Percentiles rank a stretch among this genome's conserved stretches.
phyloP scores from a whole-genome alignment of 2,329 filamentous ascomycete species.

The Botrytis squamosa region DNA sequence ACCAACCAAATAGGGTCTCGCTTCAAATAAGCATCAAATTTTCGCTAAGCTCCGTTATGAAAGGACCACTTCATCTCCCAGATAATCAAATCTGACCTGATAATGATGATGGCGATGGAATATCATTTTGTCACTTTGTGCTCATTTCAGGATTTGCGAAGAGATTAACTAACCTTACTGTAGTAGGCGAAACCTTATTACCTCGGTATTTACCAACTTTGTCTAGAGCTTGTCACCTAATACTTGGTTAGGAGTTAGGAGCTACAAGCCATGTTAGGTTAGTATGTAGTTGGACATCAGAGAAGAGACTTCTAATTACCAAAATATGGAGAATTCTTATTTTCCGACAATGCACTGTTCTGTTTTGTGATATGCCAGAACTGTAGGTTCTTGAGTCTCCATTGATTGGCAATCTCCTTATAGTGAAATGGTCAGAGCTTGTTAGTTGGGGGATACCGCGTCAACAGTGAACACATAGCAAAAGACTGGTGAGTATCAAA shows the following conservation, averaged over 20 bases:
- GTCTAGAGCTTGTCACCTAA: background rate
- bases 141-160: constrained; percentile 13
- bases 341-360: background rate
- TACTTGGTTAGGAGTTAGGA: background rate
- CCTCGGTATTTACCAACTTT: background rate
- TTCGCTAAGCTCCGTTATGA: constrained; percentile 30
- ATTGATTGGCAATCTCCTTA: constrained; percentile 10
- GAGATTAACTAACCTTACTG: background rate
- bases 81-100: constrained; percentile 17
- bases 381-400: constrained; percentile 7
- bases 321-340: constrained; percentile 10
- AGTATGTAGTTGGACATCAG: background rate
- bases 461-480: background rate
- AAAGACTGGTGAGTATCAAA: background rate
- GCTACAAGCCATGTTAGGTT: background rate
- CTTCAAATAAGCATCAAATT: constrained; percentile 19
- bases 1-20: constrained; percentile 19
- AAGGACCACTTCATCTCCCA: constrained; percentile 29
- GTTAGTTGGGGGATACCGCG: background rate
- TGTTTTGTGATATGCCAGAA: background rate
- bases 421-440: constrained; percentile 6
- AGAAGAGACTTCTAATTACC: constrained; percentile 1
- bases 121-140: background rate
- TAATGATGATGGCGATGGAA: constrained; percentile 13
- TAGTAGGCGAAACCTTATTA: constrained; percentile 6